Conservation (phyloP, 345 rosid genomes). For the Clausena lansium region DNA sequence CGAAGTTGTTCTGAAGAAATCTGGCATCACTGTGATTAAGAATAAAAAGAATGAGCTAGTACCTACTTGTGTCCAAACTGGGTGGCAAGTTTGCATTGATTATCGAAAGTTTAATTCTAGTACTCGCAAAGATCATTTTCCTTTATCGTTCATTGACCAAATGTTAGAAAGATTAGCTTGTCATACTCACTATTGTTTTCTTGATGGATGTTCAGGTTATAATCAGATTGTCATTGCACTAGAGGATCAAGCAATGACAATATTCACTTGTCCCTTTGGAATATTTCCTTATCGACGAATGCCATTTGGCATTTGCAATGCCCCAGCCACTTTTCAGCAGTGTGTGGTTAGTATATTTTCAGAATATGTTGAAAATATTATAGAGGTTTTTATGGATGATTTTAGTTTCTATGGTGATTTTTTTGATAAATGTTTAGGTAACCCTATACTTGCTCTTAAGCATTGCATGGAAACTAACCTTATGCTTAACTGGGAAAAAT, state of each 20-base stretch:
- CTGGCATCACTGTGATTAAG: background rate
- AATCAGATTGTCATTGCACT: background rate
- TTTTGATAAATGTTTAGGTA: background rate
- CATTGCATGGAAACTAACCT: background rate
- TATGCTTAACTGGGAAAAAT: background rate
- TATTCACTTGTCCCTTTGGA: constrained; percentile 2
- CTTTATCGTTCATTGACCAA: too few species aligned
- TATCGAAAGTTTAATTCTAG: background rate
- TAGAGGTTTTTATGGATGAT: constrained; percentile 1
- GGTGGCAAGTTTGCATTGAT: background rate
- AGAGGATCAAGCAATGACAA: background rate
- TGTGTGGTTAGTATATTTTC: background rate
- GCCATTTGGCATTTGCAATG: background rate
- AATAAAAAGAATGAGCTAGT: background rate
- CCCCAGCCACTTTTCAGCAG: too few species aligned
- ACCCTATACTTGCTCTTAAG: background rate
- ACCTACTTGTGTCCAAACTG: background rate
- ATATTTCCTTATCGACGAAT: background rate
- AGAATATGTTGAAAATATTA: background rate
- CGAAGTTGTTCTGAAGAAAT: background rate
- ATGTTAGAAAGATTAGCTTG: too few species aligned
- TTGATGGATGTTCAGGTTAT: background rate
- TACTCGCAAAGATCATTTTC: background rate
- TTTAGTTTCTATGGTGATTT: background rate
- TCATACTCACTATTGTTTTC: too few species aligned